Evolutionary conservation across 176 grass and related monocot genomes (phyloP), one percentile per base, ranked within the genome.

Genomic region (Alopecurus myosuroides): DNA sequence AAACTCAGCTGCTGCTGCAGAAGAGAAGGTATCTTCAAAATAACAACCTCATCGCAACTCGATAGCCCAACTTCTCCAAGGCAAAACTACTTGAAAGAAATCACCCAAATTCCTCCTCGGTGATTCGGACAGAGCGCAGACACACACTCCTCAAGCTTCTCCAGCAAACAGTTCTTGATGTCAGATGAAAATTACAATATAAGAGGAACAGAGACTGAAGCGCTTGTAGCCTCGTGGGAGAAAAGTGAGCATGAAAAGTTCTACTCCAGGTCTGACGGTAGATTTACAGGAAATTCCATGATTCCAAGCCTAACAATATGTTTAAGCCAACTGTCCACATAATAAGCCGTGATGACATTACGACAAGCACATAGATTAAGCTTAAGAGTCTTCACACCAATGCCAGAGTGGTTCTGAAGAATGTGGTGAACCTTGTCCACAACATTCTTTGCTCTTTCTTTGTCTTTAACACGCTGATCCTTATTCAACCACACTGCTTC

Each of bases 1-100:
- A 44, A 3, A 15, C 9, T 68, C 52, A 78, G 61, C 6, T 85
- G 33, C 46, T 56, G 74, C 25, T 56, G 74, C 25, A 85, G 46
- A 55, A 55, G 72, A 41, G 46, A 77, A 42, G 61, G 83, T 53
- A 85, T 33, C 14, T 55, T 77, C 73, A 85, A 77, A 11, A 22
- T 51, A 77, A 34, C 37, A 30, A 77, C 22, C 17, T 22, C 48
- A 55, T 55, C 35, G 11, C 83, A 85, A 8, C 2, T 1, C 5
- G 1, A 41, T 30, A 77, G 11, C 14, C 46, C 33, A 77, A 68
- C 4, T 77, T 22, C 46, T 85, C 46, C 83, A 77, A 77, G 0
- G 73, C 28, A 77, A 22, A 14, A 22, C 72, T n/a, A 67, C 14
- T n/a, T 31, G 33, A 40, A 7, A 85, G 25, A 67, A 85, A 9